phyloP scores from a whole-genome alignment of 768 basidiomycete genomes.

The Rhodotorula paludigena region DNA sequence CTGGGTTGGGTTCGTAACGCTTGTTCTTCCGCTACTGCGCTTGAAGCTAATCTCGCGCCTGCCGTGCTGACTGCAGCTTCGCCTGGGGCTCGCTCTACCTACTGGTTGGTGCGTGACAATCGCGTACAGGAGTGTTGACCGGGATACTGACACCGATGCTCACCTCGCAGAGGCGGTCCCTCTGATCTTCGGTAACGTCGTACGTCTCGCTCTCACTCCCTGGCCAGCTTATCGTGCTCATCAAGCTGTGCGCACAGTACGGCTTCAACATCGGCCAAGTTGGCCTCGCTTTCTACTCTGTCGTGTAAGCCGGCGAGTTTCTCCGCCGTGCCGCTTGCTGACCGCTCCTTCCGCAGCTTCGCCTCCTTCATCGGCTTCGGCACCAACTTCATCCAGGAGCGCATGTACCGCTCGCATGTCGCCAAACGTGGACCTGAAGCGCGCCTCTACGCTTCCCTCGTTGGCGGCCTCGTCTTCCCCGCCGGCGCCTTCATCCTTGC shows the following conservation, averaged over 20 bases:
- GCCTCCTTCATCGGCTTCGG: conserved; percentile 30
- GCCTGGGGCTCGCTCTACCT: conserved; percentile 68
- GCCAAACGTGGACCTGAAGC: conserved; percentile 34
- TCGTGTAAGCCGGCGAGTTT: conserved; percentile 5
- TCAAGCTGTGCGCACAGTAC: conserved; percentile 9
- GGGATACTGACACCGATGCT: background rate
- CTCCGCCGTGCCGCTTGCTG: background rate
- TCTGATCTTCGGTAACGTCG: conserved; percentile 22
- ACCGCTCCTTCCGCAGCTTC: conserved; percentile 3
- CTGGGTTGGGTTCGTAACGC: conserved; percentile 10
- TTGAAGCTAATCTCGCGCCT: too few species aligned
- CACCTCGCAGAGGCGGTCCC: conserved; percentile 48
- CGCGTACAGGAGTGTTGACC: background rate
- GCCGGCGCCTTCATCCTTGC: conserved; percentile 47
- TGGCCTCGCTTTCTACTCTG: conserved; percentile 25
- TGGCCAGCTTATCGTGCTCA: too few species aligned
- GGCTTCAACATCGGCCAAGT: conserved; percentile 21
- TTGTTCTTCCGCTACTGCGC: too few species aligned
- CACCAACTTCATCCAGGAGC: conserved; percentile 22
- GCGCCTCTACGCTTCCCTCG: conserved; percentile 16
- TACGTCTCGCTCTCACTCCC: background rate
- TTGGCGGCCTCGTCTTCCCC: conserved; percentile 33
- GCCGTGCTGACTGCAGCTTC: too few species aligned
- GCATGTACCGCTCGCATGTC: conserved; percentile 18
- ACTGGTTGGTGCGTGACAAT: conserved; percentile 49